These are phyloP conservation scores for Berkeleyomyces rouxiae DNA, from an alignment of 2,329 filamentous ascomycete species.

Conservation along the genomic window DNA sequence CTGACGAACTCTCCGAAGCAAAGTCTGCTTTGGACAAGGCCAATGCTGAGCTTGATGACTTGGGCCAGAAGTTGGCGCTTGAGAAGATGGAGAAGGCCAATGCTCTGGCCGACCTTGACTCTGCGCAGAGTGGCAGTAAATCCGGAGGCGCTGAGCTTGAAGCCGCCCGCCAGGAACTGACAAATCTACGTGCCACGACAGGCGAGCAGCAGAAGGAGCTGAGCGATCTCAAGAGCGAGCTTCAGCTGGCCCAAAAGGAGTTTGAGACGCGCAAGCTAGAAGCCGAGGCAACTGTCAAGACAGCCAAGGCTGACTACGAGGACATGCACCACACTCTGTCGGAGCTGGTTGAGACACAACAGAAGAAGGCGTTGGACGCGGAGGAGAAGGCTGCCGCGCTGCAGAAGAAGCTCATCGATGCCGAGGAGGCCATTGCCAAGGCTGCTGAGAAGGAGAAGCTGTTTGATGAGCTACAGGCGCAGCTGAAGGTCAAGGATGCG, in stretches of 20 bases:
- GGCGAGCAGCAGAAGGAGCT: constrained; percentile 25
- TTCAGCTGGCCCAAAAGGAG: constrained; percentile 34
- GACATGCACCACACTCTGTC: constrained; percentile 48
- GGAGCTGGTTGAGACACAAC: constrained; percentile 41
- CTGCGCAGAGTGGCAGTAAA: constrained; percentile 33
- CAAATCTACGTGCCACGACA: constrained; percentile 30
- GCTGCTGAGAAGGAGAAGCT: constrained; percentile 32
- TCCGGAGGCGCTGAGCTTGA: constrained; percentile 39
- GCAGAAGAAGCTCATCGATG: constrained; percentile 21
- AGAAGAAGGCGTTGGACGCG: constrained; percentile 34
- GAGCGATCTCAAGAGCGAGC: constrained; percentile 23
- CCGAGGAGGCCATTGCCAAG: constrained; percentile 1
- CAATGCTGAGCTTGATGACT: constrained; percentile 27
- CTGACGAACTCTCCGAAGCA: constrained; percentile 1
- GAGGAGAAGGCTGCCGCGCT: constrained; percentile 33
- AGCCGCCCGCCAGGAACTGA: constrained; percentile 33
- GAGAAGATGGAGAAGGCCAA: constrained; percentile 45
- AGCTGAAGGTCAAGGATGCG: constrained; percentile 45
- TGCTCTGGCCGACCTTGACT: constrained; percentile 44
- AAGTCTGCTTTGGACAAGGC: constrained; percentile 10
- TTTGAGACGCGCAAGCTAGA: constrained; percentile 35
- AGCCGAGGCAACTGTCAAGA: constrained; percentile 35
- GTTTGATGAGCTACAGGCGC: constrained; percentile 34
- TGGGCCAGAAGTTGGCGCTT: constrained; percentile 37
- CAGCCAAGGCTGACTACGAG: constrained; percentile 41